phyloP scores from a whole-genome alignment of 192 early-diverging fungal species.

The Mortierella hygrophila region DNA sequence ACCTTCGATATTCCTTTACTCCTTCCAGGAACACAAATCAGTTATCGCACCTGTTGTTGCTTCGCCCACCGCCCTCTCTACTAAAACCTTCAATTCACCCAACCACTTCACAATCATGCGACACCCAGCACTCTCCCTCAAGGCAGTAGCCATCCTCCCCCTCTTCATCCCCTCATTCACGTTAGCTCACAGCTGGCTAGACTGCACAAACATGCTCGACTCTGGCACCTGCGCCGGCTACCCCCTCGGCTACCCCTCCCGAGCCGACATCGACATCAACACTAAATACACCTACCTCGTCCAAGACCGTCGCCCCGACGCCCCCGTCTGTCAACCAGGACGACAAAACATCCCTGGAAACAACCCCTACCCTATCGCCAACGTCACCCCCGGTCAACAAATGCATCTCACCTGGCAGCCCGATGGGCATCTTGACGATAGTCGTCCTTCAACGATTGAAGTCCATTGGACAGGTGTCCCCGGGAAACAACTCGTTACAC shows the following conservation, averaged over 20 bases:
- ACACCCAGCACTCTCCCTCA: background rate
- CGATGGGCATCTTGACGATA: constrained; percentile 43
- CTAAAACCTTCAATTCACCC: background rate
- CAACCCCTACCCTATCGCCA: constrained; percentile 34
- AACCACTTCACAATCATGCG: background rate
- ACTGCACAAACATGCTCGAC: constrained; percentile 32
- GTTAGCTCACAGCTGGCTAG: constrained; percentile 41
- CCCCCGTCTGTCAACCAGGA: constrained; percentile 38
- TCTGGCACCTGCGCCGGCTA: constrained; percentile 27
- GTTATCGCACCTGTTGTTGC: too few species aligned
- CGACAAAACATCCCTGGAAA: constrained; percentile 41
- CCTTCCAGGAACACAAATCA: background rate
- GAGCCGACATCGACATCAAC: constrained; percentile 36
- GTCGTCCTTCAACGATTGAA: constrained; percentile 28
- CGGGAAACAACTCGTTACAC: constrained; percentile 9
- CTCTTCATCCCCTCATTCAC: background rate
- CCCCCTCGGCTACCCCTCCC: constrained; percentile 38
- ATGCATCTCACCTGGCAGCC: constrained; percentile 46
- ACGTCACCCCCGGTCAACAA: constrained; percentile 20
- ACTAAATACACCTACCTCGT: constrained; percentile 52
- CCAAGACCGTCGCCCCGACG: constrained; percentile 31
- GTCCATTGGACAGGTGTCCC: constrained; percentile 41
- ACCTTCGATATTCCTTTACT: background rate
- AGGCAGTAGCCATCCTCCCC: background rate
- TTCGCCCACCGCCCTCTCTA: background rate